phyloP scores from a whole-genome alignment of 768 basidiomycete genomes.

The Serendipita vermifera region DNA sequence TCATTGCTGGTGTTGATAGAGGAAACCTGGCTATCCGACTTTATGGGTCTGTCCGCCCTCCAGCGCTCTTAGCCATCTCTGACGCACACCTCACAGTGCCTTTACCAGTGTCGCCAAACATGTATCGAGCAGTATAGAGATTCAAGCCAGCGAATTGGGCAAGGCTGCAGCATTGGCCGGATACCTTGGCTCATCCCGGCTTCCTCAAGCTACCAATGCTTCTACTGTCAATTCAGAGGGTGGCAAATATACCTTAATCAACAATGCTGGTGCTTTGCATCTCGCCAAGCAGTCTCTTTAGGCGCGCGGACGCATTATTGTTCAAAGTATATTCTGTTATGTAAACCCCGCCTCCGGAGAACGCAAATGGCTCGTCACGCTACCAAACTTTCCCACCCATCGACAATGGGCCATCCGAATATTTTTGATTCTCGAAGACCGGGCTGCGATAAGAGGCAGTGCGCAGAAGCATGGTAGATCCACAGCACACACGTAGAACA shows the following conservation, averaged over 20 bases:
- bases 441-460: too few relatives aligned
- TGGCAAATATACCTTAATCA: conserved; percentile 40
- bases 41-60: neutral
- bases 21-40: conserved; percentile 26
- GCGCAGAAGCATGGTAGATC: too few relatives aligned
- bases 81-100: conserved; percentile 20
- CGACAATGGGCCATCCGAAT: too few relatives aligned
- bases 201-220: conserved; percentile 35
- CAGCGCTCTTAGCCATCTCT: neutral
- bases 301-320: too few relatives aligned
- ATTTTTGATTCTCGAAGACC: too few relatives aligned
- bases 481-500: too few relatives aligned
- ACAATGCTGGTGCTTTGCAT: conserved; percentile 37
- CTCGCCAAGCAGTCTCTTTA: too few relatives aligned
- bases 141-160: conserved; percentile 43
- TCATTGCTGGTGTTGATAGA: conserved; percentile 40
- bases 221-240: conserved; percentile 27
- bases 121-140: conserved; percentile 29
- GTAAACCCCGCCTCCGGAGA: too few relatives aligned
- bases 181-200: conserved; percentile 35
- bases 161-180: conserved; percentile 45
- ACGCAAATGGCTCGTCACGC: too few relatives aligned
- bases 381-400: too few relatives aligned
- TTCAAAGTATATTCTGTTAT: too few relatives aligned
- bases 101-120: conserved; percentile 28